phyloP scores from a whole-genome alignment of 805 yeast species.

The Ogataea thermomethanolica region DNA sequence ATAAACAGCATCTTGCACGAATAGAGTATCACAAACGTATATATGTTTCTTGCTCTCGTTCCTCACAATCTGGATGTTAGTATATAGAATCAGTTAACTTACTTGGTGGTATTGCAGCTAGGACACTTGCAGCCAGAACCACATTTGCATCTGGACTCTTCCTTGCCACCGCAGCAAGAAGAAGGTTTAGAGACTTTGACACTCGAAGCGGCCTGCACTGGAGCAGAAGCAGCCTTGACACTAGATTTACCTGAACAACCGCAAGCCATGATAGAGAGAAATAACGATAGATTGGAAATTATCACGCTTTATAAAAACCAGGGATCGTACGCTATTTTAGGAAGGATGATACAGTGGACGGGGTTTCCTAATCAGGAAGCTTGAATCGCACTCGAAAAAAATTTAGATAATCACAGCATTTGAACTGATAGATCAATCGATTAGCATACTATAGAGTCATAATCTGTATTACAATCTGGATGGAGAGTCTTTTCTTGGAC shows the following conservation, averaged over 20 bases:
- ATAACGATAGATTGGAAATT: conserved; percentile 2
- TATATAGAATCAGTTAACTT: conserved; percentile 2
- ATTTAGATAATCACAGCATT: neutral
- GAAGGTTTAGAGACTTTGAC: conserved; percentile 8
- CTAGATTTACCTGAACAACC: conserved; percentile 16
- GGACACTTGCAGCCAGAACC: conserved; percentile 36
- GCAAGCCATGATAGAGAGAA: conserved; percentile 22
- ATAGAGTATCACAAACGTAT: neutral
- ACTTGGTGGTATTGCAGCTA: conserved; percentile 36
- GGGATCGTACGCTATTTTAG: conserved; percentile 4
- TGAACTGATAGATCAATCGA: neutral
- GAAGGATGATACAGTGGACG: conserved; percentile 14
- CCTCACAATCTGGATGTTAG: conserved; percentile 4
- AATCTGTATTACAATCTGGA: conserved; percentile 22
- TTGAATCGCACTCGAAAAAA: conserved; percentile 3
- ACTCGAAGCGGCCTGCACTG: neutral
- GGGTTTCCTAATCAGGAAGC: conserved; percentile 10
- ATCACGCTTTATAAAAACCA: conserved; percentile 1
- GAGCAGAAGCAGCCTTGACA: conserved; percentile 1
- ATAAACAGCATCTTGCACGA: too few relatives aligned
- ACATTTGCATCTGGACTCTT: conserved; percentile 30
- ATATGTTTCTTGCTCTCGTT: neutral
- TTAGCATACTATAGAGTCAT: neutral
- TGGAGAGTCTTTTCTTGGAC: conserved; percentile 41
- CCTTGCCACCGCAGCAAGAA: conserved; percentile 28